phyloP scores from a whole-genome alignment of 495 filamentous ascomycete species.

The Daldinia caldariorum region DNA sequence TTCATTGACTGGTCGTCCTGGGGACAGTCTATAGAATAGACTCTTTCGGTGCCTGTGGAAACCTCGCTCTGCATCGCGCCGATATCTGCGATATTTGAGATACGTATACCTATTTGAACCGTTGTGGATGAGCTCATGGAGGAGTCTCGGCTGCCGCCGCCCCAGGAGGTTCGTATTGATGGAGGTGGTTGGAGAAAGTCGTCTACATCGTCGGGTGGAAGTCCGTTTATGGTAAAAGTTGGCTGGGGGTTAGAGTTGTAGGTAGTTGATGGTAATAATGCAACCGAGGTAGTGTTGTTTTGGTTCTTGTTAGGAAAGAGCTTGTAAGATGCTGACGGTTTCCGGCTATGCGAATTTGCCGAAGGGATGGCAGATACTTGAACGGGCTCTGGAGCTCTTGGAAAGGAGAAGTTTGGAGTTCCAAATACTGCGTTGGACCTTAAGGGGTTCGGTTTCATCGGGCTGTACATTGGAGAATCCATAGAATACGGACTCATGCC shows the following conservation, averaged over 20 bases:
- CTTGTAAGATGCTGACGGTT: constrained; percentile 52
- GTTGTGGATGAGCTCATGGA: constrained; percentile 59
- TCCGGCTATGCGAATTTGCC: constrained; percentile 45
- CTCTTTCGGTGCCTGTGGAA: constrained; percentile 40
- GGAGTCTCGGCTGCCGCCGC: constrained; percentile 55
- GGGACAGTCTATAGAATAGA: constrained; percentile 51
- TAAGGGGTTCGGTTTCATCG: constrained; percentile 45
- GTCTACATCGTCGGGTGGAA: constrained; percentile 26
- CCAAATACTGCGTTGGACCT: constrained; percentile 50
- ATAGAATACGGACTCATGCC: constrained; percentile 35
- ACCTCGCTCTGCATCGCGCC: constrained; percentile 42
- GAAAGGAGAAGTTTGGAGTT: constrained; percentile 41
- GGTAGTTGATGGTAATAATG: constrained; percentile 54
- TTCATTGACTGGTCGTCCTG: constrained; percentile 32
- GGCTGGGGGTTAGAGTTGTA: constrained; percentile 50
- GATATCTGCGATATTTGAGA: constrained; percentile 59
- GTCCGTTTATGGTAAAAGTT: constrained; percentile 5
- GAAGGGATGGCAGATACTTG: constrained; percentile 41
- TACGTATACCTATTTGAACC: constrained; percentile 59
- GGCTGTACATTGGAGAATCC: constrained; percentile 18
- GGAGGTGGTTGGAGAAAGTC: constrained; percentile 55
- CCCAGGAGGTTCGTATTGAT: constrained; percentile 48
- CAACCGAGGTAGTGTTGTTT: constrained; percentile 47
- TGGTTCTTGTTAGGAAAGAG: constrained; percentile 51
- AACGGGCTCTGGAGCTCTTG: constrained; percentile 46